These are phyloP conservation scores for Xylariales sp. DNA, from an alignment of 2,329 filamentous ascomycete genomes.

Conservation along the genomic window DNA sequence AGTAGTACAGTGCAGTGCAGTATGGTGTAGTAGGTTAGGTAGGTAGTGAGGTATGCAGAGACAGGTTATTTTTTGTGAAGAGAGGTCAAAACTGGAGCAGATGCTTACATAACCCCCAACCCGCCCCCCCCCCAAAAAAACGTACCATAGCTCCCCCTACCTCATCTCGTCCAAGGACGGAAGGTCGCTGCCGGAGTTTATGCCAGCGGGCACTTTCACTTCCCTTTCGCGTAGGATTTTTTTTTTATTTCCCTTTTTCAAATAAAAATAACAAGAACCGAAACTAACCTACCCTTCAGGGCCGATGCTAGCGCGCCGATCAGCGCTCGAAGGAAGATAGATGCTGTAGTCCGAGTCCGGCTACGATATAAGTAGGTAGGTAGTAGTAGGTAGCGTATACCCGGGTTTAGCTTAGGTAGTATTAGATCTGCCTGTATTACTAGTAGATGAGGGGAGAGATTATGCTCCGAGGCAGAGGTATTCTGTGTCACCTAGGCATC, in stretches of 20 bases:
- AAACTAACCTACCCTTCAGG: too few species aligned
- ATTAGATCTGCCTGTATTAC: too few species aligned
- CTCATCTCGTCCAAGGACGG: slow-evolving; percentile 14
- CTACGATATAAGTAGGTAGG: too few species aligned
- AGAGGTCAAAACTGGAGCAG: slow-evolving; percentile 33
- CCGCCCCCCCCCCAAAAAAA: too few species aligned
- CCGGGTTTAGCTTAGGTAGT: too few species aligned
- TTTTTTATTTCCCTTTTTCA: too few species aligned
- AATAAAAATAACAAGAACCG: too few species aligned
- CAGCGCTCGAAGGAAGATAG: not conserved
- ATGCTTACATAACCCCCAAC: slow-evolving; percentile 28
- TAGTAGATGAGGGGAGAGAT: too few species aligned
- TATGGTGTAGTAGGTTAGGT: too few species aligned
- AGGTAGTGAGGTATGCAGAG: not conserved
- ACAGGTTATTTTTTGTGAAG: not conserved
- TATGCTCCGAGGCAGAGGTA: not conserved
- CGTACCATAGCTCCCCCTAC: not conserved
- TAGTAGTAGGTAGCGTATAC: too few species aligned
- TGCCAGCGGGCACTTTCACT: slow-evolving; percentile 18
- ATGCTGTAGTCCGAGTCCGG: too few species aligned
- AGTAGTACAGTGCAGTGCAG: too few species aligned
- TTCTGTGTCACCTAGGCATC: not conserved
- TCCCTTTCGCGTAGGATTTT: not conserved
- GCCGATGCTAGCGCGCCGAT: not conserved
- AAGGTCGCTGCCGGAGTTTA: slow-evolving; percentile 19